Evolutionary conservation across 2,329 filamentous ascomycete species (phyloP).

Genomic region (Phaeomoniella chlamydospora): DNA sequence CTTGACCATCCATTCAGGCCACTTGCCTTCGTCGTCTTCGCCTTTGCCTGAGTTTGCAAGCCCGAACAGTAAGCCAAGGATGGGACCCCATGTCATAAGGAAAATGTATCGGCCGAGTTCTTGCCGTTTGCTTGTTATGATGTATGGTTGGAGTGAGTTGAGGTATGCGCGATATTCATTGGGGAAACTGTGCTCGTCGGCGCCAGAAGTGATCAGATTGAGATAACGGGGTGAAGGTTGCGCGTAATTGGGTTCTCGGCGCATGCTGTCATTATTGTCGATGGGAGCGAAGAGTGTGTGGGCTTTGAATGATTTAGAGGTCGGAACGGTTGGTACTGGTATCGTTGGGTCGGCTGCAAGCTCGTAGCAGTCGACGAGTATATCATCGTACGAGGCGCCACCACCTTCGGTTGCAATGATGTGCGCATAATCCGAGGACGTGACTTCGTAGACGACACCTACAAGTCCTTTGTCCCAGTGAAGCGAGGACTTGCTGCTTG

Average conservation of each 20-base stretch:
- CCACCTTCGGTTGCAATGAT: slow-evolving; percentile 89
- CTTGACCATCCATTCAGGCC: slow-evolving; percentile 52
- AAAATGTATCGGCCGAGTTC: slow-evolving; percentile 50
- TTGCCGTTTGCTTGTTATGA: slow-evolving; percentile 52
- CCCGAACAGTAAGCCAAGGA: slow-evolving; percentile 39
- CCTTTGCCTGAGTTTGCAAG: slow-evolving; percentile 26
- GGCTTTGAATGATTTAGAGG: slow-evolving; percentile 56
- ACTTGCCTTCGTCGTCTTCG: slow-evolving; percentile 50
- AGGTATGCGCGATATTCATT: slow-evolving; percentile 65
- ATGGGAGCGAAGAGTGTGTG: slow-evolving; percentile 67
- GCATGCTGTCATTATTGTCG: slow-evolving; percentile 16
- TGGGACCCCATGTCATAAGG: slow-evolving; percentile 41
- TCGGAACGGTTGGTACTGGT: slow-evolving; percentile 36
- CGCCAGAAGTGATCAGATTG: slow-evolving; percentile 64
- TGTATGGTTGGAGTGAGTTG: slow-evolving; percentile 53
- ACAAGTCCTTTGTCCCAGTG: slow-evolving; percentile 71
- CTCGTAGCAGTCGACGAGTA: slow-evolving; percentile 62
- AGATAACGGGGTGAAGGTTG: slow-evolving; percentile 77
- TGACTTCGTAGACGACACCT: slow-evolving; percentile 93
- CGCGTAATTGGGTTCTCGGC: slow-evolving; percentile 57
- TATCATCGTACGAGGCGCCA: slow-evolving; percentile 69
- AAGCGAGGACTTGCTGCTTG: slow-evolving; percentile 32
- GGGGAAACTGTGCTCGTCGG: slow-evolving; percentile 66
- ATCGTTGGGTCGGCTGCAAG: slow-evolving; percentile 41
- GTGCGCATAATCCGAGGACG: slow-evolving; percentile 60